Conservation (phyloP, 768 basidiomycete genomes). For the Mycena sanguinolenta region DNA sequence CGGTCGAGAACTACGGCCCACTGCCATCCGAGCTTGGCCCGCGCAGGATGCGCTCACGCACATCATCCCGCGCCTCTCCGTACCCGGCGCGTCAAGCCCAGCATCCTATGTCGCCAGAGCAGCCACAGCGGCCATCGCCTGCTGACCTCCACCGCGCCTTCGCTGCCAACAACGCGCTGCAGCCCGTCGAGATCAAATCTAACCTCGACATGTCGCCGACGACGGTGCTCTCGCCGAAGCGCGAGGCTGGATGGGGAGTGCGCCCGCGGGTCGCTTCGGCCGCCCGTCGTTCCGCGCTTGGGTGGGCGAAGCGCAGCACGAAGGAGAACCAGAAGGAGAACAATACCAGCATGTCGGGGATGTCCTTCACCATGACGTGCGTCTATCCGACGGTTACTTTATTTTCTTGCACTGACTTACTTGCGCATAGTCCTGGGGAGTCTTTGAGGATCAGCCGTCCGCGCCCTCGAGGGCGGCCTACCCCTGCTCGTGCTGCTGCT, state of each 20-base stretch:
- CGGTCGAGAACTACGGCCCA: slow-evolving; percentile 77
- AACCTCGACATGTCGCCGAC: slow-evolving; percentile 55
- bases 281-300: slow-evolving; percentile 69
- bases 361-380: slow-evolving; percentile 67
- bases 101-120: slow-evolving; percentile 56
- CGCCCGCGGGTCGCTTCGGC: slow-evolving; percentile 69
- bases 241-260: slow-evolving; percentile 51
- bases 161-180: slow-evolving; percentile 48
- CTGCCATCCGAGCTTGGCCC: slow-evolving; percentile 80
- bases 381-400: slow-evolving; percentile 43
- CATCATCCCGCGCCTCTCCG: slow-evolving; percentile 79
- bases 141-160: slow-evolving; percentile 39
- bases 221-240: slow-evolving; percentile 59
- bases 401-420: slow-evolving; percentile 16
- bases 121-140: slow-evolving; percentile 38
- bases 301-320: slow-evolving; percentile 75
- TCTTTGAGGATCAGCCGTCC: slow-evolving; percentile 63
- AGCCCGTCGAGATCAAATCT: slow-evolving; percentile 57
- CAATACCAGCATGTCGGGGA: slow-evolving; percentile 49
- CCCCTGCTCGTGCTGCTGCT: slow-evolving; percentile 51
- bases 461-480: slow-evolving; percentile 63
- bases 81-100: slow-evolving; percentile 69
- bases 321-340: slow-evolving; percentile 67
- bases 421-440: slow-evolving; percentile 57
- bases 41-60: slow-evolving; percentile 74